Evolutionary conservation across 2,329 filamentous ascomycete genomes (phyloP), one percentile per base, ranked within the genome.

Genomic region (Fusarium subtropicale): DNA sequence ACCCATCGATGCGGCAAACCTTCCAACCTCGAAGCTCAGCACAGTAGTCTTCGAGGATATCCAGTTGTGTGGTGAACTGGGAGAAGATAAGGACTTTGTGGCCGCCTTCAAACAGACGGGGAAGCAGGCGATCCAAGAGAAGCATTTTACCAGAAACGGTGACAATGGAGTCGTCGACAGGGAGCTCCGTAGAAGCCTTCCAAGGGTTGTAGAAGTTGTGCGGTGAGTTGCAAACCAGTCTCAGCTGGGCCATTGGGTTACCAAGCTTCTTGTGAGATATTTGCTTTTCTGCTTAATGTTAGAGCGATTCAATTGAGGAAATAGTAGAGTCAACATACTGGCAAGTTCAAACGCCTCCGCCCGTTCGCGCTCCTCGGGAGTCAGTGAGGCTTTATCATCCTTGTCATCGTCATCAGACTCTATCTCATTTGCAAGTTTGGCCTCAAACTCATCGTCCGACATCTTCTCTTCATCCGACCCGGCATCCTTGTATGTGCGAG

Each of bases 181-280:
- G 82, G 0, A 86, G 78, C 8, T 86, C 85, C 2, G 86, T 84
- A 18, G 87, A 85, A 8, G 84, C 83, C 0, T 87, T 84, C 87
- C 95, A 98, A 0, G 96, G 95, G 76, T 94, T 97, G 80, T 97
- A 98, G 78, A 99, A 98, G 76, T 97, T 97, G 79, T 97, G 94
- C 0, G 96, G 96, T 1, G 90, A 93, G 78, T 99, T 97, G 79
- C 96, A 98, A 13, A 93, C 93, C 0, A 97, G 86, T 0, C 96
- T 91, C 5, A 97, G 88, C 77, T 99, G 96, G 85, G 97, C 93
- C 22, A 98, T 81, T 0, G 94, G 92, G 71, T 99, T 99, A 47
- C 96, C 94, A 2, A 98, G 85, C 75, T 97, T 97, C 82, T 98
- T 98, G 44, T 88, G 88, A 5, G 90, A 85, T n/a, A 98, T 92